Evolutionary conservation across 768 basidiomycete genomes (phyloP).

Genomic region (Zangia roseola): DNA sequence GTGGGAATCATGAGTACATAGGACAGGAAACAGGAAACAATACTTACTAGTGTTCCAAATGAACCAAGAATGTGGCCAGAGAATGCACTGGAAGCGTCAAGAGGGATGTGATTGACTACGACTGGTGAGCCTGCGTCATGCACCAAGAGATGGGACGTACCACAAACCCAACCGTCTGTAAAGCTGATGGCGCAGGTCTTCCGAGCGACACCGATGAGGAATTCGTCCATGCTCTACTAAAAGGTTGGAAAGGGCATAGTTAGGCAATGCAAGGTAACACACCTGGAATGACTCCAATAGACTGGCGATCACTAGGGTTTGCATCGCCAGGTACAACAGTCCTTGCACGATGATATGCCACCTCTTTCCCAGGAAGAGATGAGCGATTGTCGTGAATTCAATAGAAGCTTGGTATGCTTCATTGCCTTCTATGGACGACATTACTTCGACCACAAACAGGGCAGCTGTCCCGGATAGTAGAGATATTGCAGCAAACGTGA

Average conservation of each 20-base stretch:
- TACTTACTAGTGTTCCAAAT: conserved; percentile 20
- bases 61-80: conserved; percentile 24
- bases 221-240: conserved; percentile 22
- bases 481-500: conserved; percentile 17
- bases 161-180: conserved; percentile 20
- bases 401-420: conserved; percentile 22
- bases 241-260: background rate
- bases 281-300: conserved; percentile 27
- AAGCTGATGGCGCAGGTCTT: conserved; percentile 28
- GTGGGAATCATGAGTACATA: background rate
- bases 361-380: conserved; percentile 25
- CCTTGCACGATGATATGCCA: conserved; percentile 22
- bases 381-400: conserved; percentile 26
- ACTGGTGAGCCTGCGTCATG: background rate
- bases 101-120: conserved; percentile 12
- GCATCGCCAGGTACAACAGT: conserved; percentile 21
- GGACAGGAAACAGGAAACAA: background rate
- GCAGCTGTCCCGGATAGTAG: conserved; percentile 20
- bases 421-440: conserved; percentile 28
- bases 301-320: conserved; percentile 23
- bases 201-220: conserved; percentile 23
- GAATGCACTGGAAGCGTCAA: conserved; percentile 12
- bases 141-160: conserved; percentile 5
- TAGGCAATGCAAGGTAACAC: background rate
- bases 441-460: conserved; percentile 20